Evolutionary conservation across 192 early-diverging fungal species (phyloP).

Genomic region (Backusella australiensis): DNA sequence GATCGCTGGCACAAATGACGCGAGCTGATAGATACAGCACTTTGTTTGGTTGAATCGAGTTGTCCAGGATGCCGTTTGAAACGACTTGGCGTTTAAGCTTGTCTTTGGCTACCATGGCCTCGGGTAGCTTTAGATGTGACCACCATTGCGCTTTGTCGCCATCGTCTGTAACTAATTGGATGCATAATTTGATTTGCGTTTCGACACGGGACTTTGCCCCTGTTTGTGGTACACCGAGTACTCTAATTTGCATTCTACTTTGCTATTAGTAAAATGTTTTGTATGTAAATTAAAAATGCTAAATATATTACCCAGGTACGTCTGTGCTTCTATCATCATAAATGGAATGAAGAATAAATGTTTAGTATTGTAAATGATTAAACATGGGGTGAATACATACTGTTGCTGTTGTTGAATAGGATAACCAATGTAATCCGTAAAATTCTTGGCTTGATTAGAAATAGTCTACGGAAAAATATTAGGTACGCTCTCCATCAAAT

Average conservation of each 20-base stretch:
- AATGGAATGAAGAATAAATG: not conserved
- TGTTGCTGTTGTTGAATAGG: slow-evolving; percentile 7
- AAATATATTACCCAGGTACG: slow-evolving; percentile 11
- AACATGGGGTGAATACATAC: not conserved
- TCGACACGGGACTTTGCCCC: slow-evolving; percentile 88
- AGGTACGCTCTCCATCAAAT: not conserved
- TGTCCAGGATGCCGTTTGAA: slow-evolving; percentile 20
- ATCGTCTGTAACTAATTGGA: slow-evolving; percentile 74
- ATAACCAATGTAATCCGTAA: slow-evolving; percentile 30
- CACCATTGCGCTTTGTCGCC: slow-evolving; percentile 76
- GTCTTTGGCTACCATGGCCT: slow-evolving; percentile 82
- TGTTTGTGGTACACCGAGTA: slow-evolving; percentile 46
- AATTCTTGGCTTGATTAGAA: slow-evolving; percentile 28
- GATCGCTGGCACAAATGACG: slow-evolving; percentile 86
- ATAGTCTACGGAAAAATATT: slow-evolving; percentile 18
- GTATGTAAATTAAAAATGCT: not conserved
- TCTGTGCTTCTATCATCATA: not conserved
- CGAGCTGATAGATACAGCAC: slow-evolving; percentile 73
- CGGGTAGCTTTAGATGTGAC: slow-evolving; percentile 87
- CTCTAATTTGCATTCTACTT: slow-evolving; percentile 33
- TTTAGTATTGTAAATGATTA: not conserved
- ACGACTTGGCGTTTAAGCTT: slow-evolving; percentile 49
- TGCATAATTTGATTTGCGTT: slow-evolving; percentile 91
- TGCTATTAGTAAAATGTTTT: not conserved
- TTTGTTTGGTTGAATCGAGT: slow-evolving; percentile 10